Base-by-base conservation (phyloP, 1,284 basidiomycete genomes). In the Uromyces viciae-fabae region DNA sequence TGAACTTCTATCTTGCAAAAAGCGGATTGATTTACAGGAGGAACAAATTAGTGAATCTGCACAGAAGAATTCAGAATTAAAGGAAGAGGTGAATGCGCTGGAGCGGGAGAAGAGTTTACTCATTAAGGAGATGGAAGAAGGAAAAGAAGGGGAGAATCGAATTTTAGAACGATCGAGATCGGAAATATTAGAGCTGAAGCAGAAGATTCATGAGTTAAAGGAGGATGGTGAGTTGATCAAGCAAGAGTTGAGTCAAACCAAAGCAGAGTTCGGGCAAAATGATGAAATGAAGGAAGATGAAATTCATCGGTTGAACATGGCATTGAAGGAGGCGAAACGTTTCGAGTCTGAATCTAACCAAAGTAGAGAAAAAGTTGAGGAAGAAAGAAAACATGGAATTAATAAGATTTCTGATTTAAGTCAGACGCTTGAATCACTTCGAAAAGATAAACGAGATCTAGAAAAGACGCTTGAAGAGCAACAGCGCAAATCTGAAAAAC, bases 111-210 rank as follows among this genome's bases (percentile, higher is more conserved):
- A 80, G 58, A 80, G 69, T 36, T 66, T 58, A 43, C 25, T 80
- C 38, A 80, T 80, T 42, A 80, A 80, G 31, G 68, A 80, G 43
- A 80, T 80, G 77, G 77, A 80, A 60, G 77, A 46, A 33, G 77
- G 77, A 3, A 80, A 80, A 25, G 77, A 69, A 46, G 77, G 77
- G 9, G 77, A 80, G 49, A 80, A 80, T 49, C 66, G 77, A 46
- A 71, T 80, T n/a, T 72, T 80, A 58, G 68, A 80, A 43, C 42
- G 38, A 58, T 80, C 77, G 40, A 71, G 77, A 58, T 36, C 68
- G 36, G 77, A 80, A 56, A 71, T 80, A 19, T 60, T 80, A 38
- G 77, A 80, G 56, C 73, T 80, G 77, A 80, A 80, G 43, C 77
- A 80, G 25, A 80, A 80, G 68, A 60, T 80, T 31, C 52, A 80